Base-by-base conservation (phyloP, 495 filamentous ascomycete genomes). In the Tetracladium marchalianum region DNA sequence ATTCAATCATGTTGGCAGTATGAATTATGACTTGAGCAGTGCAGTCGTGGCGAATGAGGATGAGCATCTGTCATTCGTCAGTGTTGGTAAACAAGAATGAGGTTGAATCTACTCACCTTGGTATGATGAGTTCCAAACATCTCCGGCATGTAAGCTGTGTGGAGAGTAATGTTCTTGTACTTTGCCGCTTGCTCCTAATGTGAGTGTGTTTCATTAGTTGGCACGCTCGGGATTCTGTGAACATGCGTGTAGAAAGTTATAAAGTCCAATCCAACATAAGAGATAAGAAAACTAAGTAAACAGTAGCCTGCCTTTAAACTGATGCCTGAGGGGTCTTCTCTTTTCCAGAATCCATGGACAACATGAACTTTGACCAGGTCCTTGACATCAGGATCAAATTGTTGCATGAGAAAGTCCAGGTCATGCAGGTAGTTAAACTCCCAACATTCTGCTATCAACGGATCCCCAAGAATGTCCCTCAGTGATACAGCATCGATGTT, bases 351-450 rank as follows among this genome's bases (percentile, higher is more conserved):
- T 1, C 89, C 90, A 66, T 95, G 89, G 11, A 95, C 73, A 24
- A 95, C 67, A 52, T 84, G 81, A 8, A 94, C 75, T 40, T 77
- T 67, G 10, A 90, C 77, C 0, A 82, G 49, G 37, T 66, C 54
- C 16, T 74, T 69, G 9, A 82, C 75, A 66, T 92, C 87, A 5
- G 69, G 58, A 49, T 94, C 84, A 51, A 95, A 82, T 9, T 67
- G 59, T 11, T 44, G 39, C 69, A 73, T 68, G 12, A 73, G 64
- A 56, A 88, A 95, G 46, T 87, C 76, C 18, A 94, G 66, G 65
- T 94, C 82, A 56, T 90, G 81, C 2, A 90, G 66, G 56, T 81
- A 95, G 55, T 95, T 94, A 63, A 95, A 95, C 34, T 87, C 75
- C 89, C 89, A 95, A 54, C 83, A 86, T 62, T 92, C 85, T 32